Conservation (phyloP, 1,284 basidiomycete genomes). For the Cutaneotrichosporon mucoides region DNA sequence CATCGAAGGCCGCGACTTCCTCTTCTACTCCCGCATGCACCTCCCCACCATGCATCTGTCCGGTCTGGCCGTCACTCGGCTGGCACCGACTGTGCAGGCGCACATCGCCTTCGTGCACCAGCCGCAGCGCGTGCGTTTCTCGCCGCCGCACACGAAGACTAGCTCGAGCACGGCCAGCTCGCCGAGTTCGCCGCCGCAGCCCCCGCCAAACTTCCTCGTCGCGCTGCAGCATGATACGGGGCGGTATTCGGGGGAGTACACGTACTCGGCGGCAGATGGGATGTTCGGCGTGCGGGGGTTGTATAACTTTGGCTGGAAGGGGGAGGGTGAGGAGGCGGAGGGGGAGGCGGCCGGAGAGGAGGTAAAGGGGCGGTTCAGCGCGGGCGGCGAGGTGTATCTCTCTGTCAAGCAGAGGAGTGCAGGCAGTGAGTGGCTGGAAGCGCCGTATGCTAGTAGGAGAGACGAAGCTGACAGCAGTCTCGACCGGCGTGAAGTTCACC, state of each 20-base stretch:
- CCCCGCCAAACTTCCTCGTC: slow-evolving; percentile 72
- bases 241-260: slow-evolving; percentile 89
- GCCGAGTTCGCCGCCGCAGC: slow-evolving; percentile 18
- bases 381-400: slow-evolving; percentile 91
- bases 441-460: too few species aligned
- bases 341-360: slow-evolving; percentile 87
- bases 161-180: neutral
- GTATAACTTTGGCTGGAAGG: slow-evolving; percentile 75
- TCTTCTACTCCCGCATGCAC: slow-evolving; percentile 89
- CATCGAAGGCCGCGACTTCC: slow-evolving; percentile 62
- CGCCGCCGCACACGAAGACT: slow-evolving; percentile 46
- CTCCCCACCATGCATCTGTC: slow-evolving; percentile 83
- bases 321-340: slow-evolving; percentile 52
- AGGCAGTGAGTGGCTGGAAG: slow-evolving; percentile 60
- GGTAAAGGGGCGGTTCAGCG: slow-evolving; percentile 78
- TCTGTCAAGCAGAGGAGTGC: slow-evolving; percentile 89
- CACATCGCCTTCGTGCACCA: slow-evolving; percentile 46
- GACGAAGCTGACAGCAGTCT: slow-evolving; percentile 57
- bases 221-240: slow-evolving; percentile 89
- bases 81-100: slow-evolving; percentile 54
- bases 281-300: slow-evolving; percentile 86
- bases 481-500: slow-evolving; percentile 86
- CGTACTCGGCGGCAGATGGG: slow-evolving; percentile 86
- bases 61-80: slow-evolving; percentile 77
- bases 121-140: slow-evolving; percentile 46